phyloP scores from a whole-genome alignment of 73 alveolate species.

The Paramecium octaurelia region DNA sequence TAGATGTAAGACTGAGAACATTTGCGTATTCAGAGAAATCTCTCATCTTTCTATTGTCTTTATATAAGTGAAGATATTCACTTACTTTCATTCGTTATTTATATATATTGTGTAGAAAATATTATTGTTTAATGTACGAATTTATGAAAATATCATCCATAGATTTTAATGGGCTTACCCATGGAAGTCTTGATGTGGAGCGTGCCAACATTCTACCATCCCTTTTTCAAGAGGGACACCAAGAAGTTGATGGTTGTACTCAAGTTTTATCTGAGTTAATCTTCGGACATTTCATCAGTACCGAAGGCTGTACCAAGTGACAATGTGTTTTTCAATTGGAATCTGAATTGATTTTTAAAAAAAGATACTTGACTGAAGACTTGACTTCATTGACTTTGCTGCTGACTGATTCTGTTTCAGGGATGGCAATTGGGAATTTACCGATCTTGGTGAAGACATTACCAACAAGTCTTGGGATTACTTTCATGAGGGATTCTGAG shows the following conservation, averaged over 20 bases:
- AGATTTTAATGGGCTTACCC: slow-evolving; percentile 95
- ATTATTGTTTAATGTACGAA: slow-evolving; percentile 13
- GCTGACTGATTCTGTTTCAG: slow-evolving; percentile 87
- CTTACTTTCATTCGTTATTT: neutral
- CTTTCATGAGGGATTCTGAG: slow-evolving; percentile 94
- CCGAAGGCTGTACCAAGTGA: slow-evolving; percentile 96
- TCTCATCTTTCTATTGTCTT: neutral
- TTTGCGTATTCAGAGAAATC: neutral
- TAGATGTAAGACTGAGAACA: neutral
- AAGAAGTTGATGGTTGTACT: slow-evolving; percentile 91
- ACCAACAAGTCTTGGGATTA: slow-evolving; percentile 97
- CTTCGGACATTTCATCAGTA: slow-evolving; percentile 89
- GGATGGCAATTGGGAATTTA: slow-evolving; percentile 96
- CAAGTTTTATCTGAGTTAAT: slow-evolving; percentile 94
- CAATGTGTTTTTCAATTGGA: slow-evolving; percentile 96
- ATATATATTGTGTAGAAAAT: neutral
- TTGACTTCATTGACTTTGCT: slow-evolving; percentile 92
- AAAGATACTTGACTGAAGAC: slow-evolving; percentile 77
- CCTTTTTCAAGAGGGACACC: slow-evolving; percentile 96
- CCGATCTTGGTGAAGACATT: slow-evolving; percentile 94
- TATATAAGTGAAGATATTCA: neutral
- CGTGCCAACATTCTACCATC: slow-evolving; percentile 95
- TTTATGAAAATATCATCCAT: slow-evolving; percentile 65
- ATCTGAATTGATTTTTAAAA: slow-evolving; percentile 66
- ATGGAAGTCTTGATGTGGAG: slow-evolving; percentile 97